Conservation (phyloP, 2,329 filamentous ascomycete species). For the Fusarium fujikuroi region DNA sequence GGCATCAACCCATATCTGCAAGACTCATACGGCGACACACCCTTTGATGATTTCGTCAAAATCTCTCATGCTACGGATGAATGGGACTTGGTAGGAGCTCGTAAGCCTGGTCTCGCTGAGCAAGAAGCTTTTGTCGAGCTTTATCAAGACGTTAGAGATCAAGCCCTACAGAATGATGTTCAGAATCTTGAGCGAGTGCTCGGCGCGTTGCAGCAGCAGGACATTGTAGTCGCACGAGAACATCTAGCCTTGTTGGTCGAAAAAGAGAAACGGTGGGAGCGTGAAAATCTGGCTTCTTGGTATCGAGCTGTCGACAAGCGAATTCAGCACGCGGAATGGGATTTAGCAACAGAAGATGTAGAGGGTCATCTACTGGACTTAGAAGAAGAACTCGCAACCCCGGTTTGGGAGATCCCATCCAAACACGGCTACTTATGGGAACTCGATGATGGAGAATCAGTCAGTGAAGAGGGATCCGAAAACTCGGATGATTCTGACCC, state of each 20-base stretch:
- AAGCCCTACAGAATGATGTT: slow-evolving; percentile 14
- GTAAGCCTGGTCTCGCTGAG: not conserved
- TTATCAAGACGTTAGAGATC: slow-evolving; percentile 13
- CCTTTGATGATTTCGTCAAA: not conserved
- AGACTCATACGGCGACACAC: not conserved
- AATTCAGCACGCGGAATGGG: not conserved
- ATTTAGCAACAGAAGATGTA: slow-evolving; percentile 5
- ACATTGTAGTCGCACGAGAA: not conserved
- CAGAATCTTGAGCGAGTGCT: not conserved
- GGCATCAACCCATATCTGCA: not conserved
- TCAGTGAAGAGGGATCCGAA: not conserved
- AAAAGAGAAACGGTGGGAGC: slow-evolving; percentile 5
- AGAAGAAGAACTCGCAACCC: not conserved
- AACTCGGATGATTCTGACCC: not conserved
- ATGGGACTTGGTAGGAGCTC: rapidly evolving
- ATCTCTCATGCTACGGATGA: rapidly evolving
- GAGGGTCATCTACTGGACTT: slow-evolving; percentile 10
- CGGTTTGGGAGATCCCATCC: not conserved
- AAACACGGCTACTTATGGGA: not conserved
- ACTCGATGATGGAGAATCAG: not conserved
- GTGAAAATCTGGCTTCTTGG: not conserved
- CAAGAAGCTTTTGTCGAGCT: slow-evolving; percentile 6
- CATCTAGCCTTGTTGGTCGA: not conserved
- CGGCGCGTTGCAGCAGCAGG: not conserved
- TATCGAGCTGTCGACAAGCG: slow-evolving; percentile 22